phyloP scores from a whole-genome alignment of 108 stramenopile genomes.

The Schizochytrium sp. region DNA sequence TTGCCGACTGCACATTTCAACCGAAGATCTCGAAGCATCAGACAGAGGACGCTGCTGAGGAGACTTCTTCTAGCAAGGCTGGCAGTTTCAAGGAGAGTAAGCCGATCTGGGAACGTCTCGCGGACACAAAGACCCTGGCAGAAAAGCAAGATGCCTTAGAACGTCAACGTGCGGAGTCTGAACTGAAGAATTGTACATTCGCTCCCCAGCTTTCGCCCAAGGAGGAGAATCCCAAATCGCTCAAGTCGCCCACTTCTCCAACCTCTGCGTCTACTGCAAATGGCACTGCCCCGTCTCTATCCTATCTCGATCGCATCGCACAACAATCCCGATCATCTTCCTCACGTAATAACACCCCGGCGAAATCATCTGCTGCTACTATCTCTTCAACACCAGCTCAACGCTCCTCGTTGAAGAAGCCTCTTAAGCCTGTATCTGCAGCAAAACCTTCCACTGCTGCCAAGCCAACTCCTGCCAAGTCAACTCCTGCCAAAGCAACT shows the following conservation, averaged over 20 bases:
- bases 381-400: too few relatives aligned
- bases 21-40: constrained; percentile 3
- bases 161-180: background rate
- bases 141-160: constrained; percentile 33
- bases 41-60: too few relatives aligned
- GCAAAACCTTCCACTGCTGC: too few relatives aligned
- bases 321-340: background rate
- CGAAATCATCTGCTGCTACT: too few relatives aligned
- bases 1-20: constrained; percentile 36
- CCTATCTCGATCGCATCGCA: constrained; percentile 3
- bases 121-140: background rate
- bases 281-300: background rate
- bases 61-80: background rate
- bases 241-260: constrained; percentile 39
- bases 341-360: too few relatives aligned
- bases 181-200: constrained; percentile 20
- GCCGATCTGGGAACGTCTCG: constrained; percentile 59
- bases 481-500: too few relatives aligned
- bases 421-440: too few relatives aligned
- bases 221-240: background rate
- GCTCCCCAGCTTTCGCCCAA: background rate
- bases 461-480: too few relatives aligned
- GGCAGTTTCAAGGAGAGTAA: background rate
- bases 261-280: background rate
- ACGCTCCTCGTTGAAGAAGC: too few relatives aligned